Base-by-base conservation (phyloP, 2,329 filamentous ascomycete genomes). In the Thielaviopsis punctulata region DNA sequence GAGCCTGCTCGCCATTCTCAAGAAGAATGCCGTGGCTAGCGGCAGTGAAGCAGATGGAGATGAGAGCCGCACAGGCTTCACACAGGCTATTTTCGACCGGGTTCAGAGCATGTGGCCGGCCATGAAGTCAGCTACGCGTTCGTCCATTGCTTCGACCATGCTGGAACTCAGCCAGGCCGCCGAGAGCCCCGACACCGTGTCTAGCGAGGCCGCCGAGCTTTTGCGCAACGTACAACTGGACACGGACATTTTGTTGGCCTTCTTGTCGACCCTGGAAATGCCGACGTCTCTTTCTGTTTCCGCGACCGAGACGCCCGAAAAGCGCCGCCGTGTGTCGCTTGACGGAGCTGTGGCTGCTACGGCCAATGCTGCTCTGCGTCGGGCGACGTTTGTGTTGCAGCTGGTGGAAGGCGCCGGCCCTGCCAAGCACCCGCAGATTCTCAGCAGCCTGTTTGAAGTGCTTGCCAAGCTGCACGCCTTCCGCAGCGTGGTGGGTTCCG, bases 401-500 rank as follows among this genome's bases (percentile, higher is more conserved):
- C 69, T 96, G 23, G 77, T 96, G 15, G 89, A 96, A 62, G 79
- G 77, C 48, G 90, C 88, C 2, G 76, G 79, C 45, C 84, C 86
- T 0, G 80, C 80, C 52, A 74, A 78, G 25, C 84, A 94, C 62
- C 79, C 85, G 0, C 78, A 86, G 60, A 71, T 98, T 39, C 73
- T 95, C 5, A 79, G 80, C 55, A 79, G 78, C 24, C 72, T 98
- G 3, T 98, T 96, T 68, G 80, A 82, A 53, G 76, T 86, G 0
- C 75, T 98, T n/a, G 82, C 83, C 4, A 86, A 94, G 61, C 73
- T 98, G 22, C 88, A 94, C 60, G 83, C 87, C 56, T 84, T 92
- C 63, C 84, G 86, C 63, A 77, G 80, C 23, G 78, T 90, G 54
- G 79, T 89, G 23, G 82, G 85, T 43, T 90, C 88, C 0, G 89